Evolutionary conservation across 257 asterid species (phyloP).

Genomic region (Solanum gandarillasii): DNA sequence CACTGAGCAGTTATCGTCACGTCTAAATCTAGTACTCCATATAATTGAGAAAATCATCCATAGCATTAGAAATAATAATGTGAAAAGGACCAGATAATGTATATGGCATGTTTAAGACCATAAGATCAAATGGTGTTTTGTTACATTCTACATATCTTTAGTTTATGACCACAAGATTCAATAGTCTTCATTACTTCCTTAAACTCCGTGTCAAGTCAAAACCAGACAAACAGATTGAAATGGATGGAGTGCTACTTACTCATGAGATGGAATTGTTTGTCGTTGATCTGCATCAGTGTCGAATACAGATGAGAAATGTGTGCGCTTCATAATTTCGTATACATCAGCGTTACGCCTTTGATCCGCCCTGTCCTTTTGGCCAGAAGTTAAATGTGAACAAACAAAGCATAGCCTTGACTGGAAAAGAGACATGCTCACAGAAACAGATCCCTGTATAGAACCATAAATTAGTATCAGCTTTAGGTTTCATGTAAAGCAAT

Average conservation of each 20-base stretch:
- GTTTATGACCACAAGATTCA: background rate
- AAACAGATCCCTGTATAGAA: conserved; percentile 64
- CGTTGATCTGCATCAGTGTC: conserved; percentile 49
- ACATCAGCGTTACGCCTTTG: conserved; percentile 87
- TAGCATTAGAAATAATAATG: background rate
- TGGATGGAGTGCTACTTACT: conserved; percentile 30
- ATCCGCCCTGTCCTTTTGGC: conserved; percentile 63
- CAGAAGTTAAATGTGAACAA: conserved; percentile 79
- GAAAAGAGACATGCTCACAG: conserved; percentile 92
- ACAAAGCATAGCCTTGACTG: conserved; percentile 85
- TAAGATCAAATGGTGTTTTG: background rate
- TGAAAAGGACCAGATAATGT: background rate
- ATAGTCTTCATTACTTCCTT: background rate
- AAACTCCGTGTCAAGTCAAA: background rate
- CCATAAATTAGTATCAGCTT: background rate
- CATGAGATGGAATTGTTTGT: conserved; percentile 67
- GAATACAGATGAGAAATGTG: conserved; percentile 50
- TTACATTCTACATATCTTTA: background rate
- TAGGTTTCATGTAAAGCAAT: background rate
- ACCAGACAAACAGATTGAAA: background rate
- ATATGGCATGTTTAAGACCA: background rate
- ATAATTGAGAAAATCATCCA: background rate
- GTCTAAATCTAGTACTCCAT: background rate
- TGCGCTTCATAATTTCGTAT: conserved; percentile 67
- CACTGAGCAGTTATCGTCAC: background rate